These are phyloP conservation scores for Cochlearia excelsa DNA, from an alignment of 345 rosid species.

Conservation along the genomic window DNA sequence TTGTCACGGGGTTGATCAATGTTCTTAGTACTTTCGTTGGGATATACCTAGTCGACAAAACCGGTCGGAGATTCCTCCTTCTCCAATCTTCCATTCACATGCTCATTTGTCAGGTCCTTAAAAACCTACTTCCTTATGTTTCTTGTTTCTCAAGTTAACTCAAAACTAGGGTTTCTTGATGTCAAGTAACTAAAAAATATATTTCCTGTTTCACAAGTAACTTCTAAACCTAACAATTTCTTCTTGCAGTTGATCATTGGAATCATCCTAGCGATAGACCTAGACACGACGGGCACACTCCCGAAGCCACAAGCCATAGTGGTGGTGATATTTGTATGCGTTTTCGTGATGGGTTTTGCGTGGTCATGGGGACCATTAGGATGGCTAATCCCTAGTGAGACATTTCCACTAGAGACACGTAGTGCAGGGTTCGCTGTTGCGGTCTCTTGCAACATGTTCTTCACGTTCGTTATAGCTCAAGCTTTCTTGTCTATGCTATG, in stretches of 20 bases:
- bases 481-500: constrained; percentile 69
- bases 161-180: not conserved
- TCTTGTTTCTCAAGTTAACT: constrained; percentile 2
- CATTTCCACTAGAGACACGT: constrained; percentile 63
- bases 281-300: constrained; percentile 42
- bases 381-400: constrained; percentile 74
- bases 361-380: constrained; percentile 94
- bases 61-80: constrained; percentile 56
- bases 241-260: constrained; percentile 48
- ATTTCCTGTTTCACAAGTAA: constrained; percentile 3
- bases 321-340: constrained; percentile 53
- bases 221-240: too few species aligned
- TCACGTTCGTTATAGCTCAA: constrained; percentile 78
- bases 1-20: constrained; percentile 55
- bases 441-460: constrained; percentile 73
- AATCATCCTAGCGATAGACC: constrained; percentile 34
- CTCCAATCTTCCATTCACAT: constrained; percentile 48
- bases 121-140: not conserved
- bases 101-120: constrained; percentile 40
- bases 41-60: constrained; percentile 52
- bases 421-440: constrained; percentile 59
- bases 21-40: constrained; percentile 60
- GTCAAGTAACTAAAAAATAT: not conserved
- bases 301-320: constrained; percentile 37
- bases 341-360: constrained; percentile 57